Evolutionary conservation across 2,329 filamentous ascomycete genomes (phyloP).

Genomic region (Talaromyces pinophilus): DNA sequence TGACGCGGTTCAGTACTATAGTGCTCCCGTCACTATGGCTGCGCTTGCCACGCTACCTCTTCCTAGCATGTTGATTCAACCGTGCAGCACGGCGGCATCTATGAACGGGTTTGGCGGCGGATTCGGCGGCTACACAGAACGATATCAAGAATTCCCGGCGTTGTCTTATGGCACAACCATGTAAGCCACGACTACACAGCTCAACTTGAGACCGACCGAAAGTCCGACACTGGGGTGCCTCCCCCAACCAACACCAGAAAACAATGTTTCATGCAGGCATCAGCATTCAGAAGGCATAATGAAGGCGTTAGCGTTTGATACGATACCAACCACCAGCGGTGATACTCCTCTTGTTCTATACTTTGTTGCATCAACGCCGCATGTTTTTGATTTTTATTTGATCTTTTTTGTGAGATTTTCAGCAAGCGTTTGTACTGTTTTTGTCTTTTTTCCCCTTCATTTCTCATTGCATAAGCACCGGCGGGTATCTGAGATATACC

Average conservation of each 20-base stretch:
- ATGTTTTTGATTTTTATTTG: constrained; percentile 42
- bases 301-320: constrained; percentile 56
- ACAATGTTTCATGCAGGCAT: constrained; percentile 29
- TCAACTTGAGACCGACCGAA: background rate
- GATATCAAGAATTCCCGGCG: constrained; percentile 74
- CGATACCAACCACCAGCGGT: constrained; percentile 41
- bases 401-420: constrained; percentile 35
- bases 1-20: constrained; percentile 67
- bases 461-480: constrained; percentile 48
- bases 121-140: constrained; percentile 66
- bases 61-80: constrained; percentile 81
- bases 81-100: constrained; percentile 75
- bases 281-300: constrained; percentile 52
- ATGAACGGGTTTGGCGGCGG: constrained; percentile 65
- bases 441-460: constrained; percentile 34
- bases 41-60: constrained; percentile 76
- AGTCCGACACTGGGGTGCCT: background rate
- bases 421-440: constrained; percentile 51
- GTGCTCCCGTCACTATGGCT: constrained; percentile 71
- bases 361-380: constrained; percentile 43
- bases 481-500: constrained; percentile 47
- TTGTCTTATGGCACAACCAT: constrained; percentile 72
- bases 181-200: constrained; percentile 54
- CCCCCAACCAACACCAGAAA: constrained; percentile 25
- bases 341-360: constrained; percentile 41